These are phyloP conservation scores for Colletotrichum sp. DNA, from an alignment of 2,329 filamentous ascomycete species.

Conservation along the genomic window DNA sequence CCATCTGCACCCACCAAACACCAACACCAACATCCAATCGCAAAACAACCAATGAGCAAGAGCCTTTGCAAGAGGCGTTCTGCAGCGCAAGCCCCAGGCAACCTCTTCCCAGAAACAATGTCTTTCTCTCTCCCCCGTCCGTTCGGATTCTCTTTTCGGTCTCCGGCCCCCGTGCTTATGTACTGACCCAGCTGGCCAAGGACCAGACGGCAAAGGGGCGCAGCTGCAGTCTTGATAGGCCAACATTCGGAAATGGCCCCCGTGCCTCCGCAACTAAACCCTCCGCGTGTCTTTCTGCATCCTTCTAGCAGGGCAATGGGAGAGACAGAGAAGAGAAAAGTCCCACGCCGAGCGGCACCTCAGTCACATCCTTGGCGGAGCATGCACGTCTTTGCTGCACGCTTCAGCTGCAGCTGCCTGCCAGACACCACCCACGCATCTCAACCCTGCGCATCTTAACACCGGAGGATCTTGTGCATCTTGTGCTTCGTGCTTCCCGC, in stretches of 20 bases:
- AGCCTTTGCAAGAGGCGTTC: background rate
- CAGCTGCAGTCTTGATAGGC: background rate
- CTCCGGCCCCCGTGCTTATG: background rate
- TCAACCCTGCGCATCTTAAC: background rate
- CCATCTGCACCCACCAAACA: background rate
- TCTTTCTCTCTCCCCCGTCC: background rate
- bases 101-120: background rate
- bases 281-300: slow-evolving; percentile 6
- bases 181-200: background rate
- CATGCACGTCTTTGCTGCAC: background rate
- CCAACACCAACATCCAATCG: background rate
- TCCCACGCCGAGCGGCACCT: background rate
- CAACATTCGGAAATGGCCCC: background rate
- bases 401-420: slow-evolving; percentile 5
- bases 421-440: background rate
- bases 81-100: background rate
- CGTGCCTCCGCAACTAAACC: background rate
- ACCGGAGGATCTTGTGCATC: background rate
- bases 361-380: background rate
- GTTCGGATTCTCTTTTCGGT: background rate
- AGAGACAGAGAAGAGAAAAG: background rate
- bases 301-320: background rate
- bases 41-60: slow-evolving; percentile 4
- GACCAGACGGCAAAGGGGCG: background rate
- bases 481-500: background rate